Conservation (phyloP, 768 basidiomycete species). For the Agaricus sinodeliciosus region DNA sequence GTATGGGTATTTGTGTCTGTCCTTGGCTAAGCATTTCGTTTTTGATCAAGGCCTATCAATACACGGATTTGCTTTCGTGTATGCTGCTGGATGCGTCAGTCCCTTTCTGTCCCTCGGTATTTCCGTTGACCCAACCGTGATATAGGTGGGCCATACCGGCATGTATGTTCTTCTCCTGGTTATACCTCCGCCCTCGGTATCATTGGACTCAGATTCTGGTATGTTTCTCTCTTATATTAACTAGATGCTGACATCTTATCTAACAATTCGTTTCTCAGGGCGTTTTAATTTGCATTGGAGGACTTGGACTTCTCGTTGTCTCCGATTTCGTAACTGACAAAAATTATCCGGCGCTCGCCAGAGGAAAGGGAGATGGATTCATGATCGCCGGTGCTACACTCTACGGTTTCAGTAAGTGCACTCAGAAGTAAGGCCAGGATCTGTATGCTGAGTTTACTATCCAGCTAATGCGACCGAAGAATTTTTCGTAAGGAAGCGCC, state of each 20-base stretch:
- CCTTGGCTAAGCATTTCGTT: neutral
- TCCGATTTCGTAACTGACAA: conserved; percentile 77
- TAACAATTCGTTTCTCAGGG: conserved; percentile 48
- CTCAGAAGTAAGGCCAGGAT: neutral
- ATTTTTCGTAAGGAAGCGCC: conserved; percentile 72
- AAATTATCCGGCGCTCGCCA: conserved; percentile 56
- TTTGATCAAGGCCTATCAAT: conserved; percentile 60
- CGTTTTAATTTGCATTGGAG: conserved; percentile 63
- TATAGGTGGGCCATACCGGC: conserved; percentile 83
- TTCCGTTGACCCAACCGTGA: conserved; percentile 2
- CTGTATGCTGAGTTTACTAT: neutral
- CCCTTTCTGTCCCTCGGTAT: conserved; percentile 1
- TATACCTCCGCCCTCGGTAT: conserved; percentile 75
- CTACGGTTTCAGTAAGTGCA: conserved; percentile 73
- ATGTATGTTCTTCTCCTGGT: conserved; percentile 76
- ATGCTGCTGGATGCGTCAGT: conserved; percentile 87
- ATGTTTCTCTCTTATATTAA: conserved; percentile 15
- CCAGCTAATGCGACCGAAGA: conserved; percentile 86
- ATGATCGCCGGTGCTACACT: conserved; percentile 84
- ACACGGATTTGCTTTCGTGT: conserved; percentile 81
- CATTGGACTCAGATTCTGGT: conserved; percentile 82
- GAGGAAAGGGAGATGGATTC: conserved; percentile 77
- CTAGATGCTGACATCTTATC: neutral
- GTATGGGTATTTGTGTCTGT: neutral
- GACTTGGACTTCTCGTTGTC: conserved; percentile 73